These are phyloP conservation scores for Kernera saxatilis DNA, from an alignment of 345 rosid species.

Conservation along the genomic window DNA sequence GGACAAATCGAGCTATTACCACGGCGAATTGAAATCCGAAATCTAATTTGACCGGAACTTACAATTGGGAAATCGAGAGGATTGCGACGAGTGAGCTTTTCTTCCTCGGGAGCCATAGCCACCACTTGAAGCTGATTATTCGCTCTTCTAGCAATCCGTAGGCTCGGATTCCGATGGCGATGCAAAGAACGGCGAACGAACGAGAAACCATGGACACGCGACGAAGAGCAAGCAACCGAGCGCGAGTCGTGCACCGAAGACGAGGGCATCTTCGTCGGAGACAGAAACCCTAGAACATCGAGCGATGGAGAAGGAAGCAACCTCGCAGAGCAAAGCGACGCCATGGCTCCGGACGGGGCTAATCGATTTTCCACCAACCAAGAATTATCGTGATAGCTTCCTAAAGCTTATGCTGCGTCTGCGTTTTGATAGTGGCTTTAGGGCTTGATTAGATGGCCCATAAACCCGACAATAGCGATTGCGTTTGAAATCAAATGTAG, in stretches of 20 bases:
- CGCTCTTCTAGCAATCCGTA: slow-evolving; percentile 6
- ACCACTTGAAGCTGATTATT: slow-evolving; percentile 33
- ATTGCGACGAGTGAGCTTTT: slow-evolving; percentile 59
- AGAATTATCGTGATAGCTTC: slow-evolving; percentile 16
- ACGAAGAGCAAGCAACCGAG: slow-evolving; percentile 5
- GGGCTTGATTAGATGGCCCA: not conserved
- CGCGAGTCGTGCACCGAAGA: not conserved
- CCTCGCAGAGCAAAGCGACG: slow-evolving; percentile 26
- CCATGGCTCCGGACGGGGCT: slow-evolving; percentile 21
- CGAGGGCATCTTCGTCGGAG: not conserved
- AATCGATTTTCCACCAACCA: slow-evolving; percentile 25
- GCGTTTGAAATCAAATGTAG: too few relatives aligned
- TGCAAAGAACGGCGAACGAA: slow-evolving; percentile 3
- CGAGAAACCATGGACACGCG: slow-evolving; percentile 10
- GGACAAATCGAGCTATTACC: not conserved
- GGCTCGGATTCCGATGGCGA: not conserved
- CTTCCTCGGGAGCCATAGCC: slow-evolving; percentile 77
- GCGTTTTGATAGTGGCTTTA: not conserved
- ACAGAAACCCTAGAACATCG: slow-evolving; percentile 3
- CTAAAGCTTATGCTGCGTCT: not conserved
- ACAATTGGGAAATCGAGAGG: slow-evolving; percentile 72
- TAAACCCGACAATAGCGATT: too few relatives aligned
- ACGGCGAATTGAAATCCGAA: not conserved
- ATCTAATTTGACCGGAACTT: slow-evolving; percentile 10
- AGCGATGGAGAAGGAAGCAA: slow-evolving; percentile 26